Conservation (phyloP, 1,284 basidiomycete species). For the Macrocybe sp. region DNA sequence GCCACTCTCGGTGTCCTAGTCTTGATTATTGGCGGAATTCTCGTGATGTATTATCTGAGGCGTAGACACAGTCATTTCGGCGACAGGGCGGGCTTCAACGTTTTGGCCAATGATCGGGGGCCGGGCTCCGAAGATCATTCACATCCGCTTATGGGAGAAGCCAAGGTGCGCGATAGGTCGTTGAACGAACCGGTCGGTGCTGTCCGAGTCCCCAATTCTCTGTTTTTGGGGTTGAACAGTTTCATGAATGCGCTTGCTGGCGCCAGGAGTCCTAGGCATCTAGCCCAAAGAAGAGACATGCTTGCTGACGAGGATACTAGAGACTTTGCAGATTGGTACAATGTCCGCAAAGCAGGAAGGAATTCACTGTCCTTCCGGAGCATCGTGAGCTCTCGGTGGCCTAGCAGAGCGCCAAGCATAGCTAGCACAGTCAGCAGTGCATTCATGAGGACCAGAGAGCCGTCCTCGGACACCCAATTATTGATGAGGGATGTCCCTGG, state of each 20-base stretch:
- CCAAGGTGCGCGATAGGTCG: conserved; percentile 1
- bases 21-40: conserved; percentile 37
- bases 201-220: conserved; percentile 8
- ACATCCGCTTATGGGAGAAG: conserved; percentile 15
- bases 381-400: conserved; percentile 37
- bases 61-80: conserved; percentile 6
- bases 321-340: conserved; percentile 40
- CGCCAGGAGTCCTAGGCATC: conserved; percentile 17
- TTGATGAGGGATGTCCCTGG: conserved; percentile 26
- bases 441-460: conserved; percentile 46
- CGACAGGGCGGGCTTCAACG: conserved; percentile 31
- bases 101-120: too few species aligned
- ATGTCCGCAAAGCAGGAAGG: conserved; percentile 27
- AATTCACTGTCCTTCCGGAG: conserved; percentile 53
- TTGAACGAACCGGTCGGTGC: conserved; percentile 9
- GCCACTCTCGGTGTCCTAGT: conserved; percentile 50
- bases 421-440: conserved; percentile 23
- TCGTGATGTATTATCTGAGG: conserved; percentile 38
- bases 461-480: conserved; percentile 41
- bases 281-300: conserved; percentile 54
- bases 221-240: conserved; percentile 1
- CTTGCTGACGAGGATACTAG: conserved; percentile 70
- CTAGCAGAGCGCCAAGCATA: conserved; percentile 31
- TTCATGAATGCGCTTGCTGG: conserved; percentile 19
- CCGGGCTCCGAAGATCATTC: too few species aligned